These are phyloP conservation scores for Starmera pachycereana DNA, from an alignment of 805 yeast species.

Conservation along the genomic window DNA sequence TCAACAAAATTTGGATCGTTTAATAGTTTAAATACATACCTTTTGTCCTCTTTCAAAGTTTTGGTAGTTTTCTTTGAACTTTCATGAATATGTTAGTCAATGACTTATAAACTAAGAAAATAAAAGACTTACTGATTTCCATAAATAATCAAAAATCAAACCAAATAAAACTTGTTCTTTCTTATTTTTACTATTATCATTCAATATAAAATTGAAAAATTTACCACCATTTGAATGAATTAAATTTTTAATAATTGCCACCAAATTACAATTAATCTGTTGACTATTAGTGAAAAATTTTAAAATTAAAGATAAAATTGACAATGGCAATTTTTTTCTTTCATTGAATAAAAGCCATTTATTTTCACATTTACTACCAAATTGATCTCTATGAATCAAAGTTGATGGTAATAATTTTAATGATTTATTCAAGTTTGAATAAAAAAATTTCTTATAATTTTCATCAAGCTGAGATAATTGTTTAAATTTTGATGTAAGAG, in stretches of 20 bases:
- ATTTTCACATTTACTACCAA: not conserved
- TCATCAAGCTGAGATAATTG: not conserved
- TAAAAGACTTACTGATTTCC: slow-evolving; percentile 1
- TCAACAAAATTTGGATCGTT: too few relatives aligned
- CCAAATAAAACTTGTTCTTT: slow-evolving; percentile 2
- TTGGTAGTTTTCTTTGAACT: not conserved
- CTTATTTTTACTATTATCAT: not conserved
- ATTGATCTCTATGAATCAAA: not conserved
- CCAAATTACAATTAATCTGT: slow-evolving; percentile 6
- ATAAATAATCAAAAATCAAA: slow-evolving; percentile 9
- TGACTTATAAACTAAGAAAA: not conserved
- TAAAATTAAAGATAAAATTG: not conserved
- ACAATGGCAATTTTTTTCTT: not conserved
- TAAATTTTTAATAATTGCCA: slow-evolving; percentile 4
- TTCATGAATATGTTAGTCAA: not conserved
- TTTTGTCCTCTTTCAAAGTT: not conserved
- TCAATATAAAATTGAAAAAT: slow-evolving; percentile 3
- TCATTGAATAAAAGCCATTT: slow-evolving; percentile 1
- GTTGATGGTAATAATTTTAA: not conserved
- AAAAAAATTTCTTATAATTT: not conserved
- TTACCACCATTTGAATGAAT: slow-evolving; percentile 1
- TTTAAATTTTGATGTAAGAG: not conserved
- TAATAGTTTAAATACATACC: not conserved
- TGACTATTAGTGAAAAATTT: slow-evolving; percentile 13
- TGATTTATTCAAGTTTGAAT: not conserved